Conservation (phyloP, 805 yeast species). For the Naumovozyma dairenensis region DNA sequence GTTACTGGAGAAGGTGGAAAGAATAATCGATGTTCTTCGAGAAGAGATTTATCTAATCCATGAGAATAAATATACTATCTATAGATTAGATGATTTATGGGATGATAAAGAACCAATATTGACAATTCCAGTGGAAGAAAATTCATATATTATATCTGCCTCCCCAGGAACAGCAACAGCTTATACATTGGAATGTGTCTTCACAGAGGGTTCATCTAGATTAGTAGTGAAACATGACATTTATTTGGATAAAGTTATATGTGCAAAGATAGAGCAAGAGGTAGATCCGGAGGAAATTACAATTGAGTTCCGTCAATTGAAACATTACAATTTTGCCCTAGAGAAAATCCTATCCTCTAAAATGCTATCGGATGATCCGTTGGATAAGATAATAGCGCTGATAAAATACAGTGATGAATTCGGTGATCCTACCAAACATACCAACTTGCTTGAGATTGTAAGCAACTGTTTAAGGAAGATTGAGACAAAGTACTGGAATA, state of each 20-base stretch:
- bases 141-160: slow-evolving; percentile 22
- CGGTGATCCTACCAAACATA: slow-evolving; percentile 6
- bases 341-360: slow-evolving; percentile 26
- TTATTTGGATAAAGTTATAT: slow-evolving; percentile 24
- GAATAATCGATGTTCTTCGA: slow-evolving; percentile 19
- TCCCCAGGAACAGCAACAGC: slow-evolving; percentile 23
- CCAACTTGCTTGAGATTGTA: slow-evolving; percentile 23
- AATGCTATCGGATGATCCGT: slow-evolving; percentile 17
- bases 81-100: slow-evolving; percentile 20
- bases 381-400: slow-evolving; percentile 17
- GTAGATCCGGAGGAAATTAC: slow-evolving; percentile 14
- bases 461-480: slow-evolving; percentile 29
- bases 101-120: slow-evolving; percentile 9
- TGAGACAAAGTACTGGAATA: slow-evolving; percentile 26
- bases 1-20: slow-evolving; percentile 19
- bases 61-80: slow-evolving; percentile 10
- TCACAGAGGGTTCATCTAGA: slow-evolving; percentile 12
- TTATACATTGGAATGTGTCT: slow-evolving; percentile 21
- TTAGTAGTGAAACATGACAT: slow-evolving; percentile 20
- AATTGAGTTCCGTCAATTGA: slow-evolving; percentile 14
- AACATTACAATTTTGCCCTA: slow-evolving; percentile 27
- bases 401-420: slow-evolving; percentile 15
- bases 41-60: slow-evolving; percentile 19
- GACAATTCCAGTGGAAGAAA: slow-evolving; percentile 17
- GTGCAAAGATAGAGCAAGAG: slow-evolving; percentile 9